phyloP scores from a whole-genome alignment of 495 filamentous ascomycete species.

The Durotheca rogersii region DNA sequence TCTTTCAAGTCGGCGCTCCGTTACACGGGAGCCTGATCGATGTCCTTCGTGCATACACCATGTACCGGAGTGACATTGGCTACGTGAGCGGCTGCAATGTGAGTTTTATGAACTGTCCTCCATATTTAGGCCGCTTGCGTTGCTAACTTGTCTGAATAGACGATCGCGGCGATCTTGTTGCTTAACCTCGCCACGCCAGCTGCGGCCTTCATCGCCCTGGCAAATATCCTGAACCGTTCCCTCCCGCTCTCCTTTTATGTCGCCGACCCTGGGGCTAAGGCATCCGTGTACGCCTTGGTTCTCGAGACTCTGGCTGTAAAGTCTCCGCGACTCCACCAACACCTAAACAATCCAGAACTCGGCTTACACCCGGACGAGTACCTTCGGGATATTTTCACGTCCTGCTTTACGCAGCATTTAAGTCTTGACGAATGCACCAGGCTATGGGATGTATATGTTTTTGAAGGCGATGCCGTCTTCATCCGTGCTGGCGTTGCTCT shows the following conservation, averaged over 20 bases:
- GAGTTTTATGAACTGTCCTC: too few species aligned
- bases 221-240: constrained; percentile 86
- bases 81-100: constrained; percentile 86
- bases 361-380: constrained; percentile 51
- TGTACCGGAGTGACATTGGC: constrained; percentile 93
- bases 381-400: constrained; percentile 52
- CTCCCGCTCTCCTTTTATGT: constrained; percentile 86
- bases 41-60: constrained; percentile 82
- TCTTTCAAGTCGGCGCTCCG: constrained; percentile 77
- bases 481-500: constrained; percentile 77
- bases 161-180: constrained; percentile 82
- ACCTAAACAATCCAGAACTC: constrained; percentile 56
- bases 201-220: constrained; percentile 77
- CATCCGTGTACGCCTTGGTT: constrained; percentile 69
- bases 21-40: constrained; percentile 75
- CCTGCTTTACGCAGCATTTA: constrained; percentile 55
- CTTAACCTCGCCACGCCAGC: constrained; percentile 73
- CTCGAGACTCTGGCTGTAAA: constrained; percentile 72
- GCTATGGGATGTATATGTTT: constrained; percentile 92
- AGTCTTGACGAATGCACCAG: constrained; percentile 72
- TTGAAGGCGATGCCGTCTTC: constrained; percentile 83
- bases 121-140: too few species aligned
- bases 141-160: constrained; percentile 47
- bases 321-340: constrained; percentile 65
- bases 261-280: constrained; percentile 68